Evolutionary conservation across 768 basidiomycete genomes (phyloP).

Genomic region (Sporobolomyces roseus): DNA sequence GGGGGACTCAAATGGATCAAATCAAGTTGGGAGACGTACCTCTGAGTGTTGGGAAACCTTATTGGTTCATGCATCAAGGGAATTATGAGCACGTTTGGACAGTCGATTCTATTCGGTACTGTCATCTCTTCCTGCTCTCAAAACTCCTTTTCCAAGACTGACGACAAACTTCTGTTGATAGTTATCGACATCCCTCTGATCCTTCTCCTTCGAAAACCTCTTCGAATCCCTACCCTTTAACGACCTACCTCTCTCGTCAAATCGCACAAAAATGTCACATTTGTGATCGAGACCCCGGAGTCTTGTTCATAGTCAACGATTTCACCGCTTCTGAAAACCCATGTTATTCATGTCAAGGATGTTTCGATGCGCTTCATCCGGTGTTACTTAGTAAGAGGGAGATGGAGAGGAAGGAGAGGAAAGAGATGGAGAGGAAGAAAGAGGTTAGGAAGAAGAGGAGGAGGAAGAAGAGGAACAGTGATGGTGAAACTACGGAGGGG

Average conservation of each 20-base stretch:
- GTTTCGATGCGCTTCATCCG: slow-evolving; percentile 21
- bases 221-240: slow-evolving; percentile 12
- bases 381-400: background rate
- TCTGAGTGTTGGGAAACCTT: slow-evolving; percentile 19
- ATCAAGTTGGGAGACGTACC: slow-evolving; percentile 15
- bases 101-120: slow-evolving; percentile 25
- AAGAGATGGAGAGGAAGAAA: background rate
- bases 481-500: background rate
- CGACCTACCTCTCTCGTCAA: slow-evolving; percentile 23
- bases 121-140: background rate
- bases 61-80: slow-evolving; percentile 22
- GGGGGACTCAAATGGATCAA: background rate
- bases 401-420: background rate
- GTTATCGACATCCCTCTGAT: slow-evolving; percentile 11
- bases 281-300: slow-evolving; percentile 18
- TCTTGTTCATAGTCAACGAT: background rate
- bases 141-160: too few species aligned
- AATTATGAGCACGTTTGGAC: slow-evolving; percentile 27
- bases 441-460: background rate
- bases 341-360: background rate
- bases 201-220: background rate
- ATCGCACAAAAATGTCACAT: background rate
- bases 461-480: background rate
- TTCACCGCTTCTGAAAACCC: slow-evolving; percentile 17
- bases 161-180: background rate